Base-by-base conservation (phyloP, 1,284 basidiomycete genomes). In the Mycena sp. region DNA sequence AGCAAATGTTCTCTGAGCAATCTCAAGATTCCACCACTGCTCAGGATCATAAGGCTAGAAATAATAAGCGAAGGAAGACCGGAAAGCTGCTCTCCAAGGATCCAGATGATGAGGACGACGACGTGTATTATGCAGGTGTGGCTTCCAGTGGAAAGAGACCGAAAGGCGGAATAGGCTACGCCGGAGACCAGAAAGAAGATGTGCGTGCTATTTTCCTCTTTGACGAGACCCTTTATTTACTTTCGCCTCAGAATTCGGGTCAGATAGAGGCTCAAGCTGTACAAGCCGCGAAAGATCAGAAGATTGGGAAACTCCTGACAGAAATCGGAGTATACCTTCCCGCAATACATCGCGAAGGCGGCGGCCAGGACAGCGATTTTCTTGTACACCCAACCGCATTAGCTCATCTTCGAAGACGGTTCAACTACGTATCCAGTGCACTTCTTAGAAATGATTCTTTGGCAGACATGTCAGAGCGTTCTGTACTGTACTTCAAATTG, bases 391-490 rank as follows among this genome's bases (percentile, higher is more conserved):
- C 94, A 1, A 95, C 93, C 1, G 87, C 94, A 1, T 80, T 97
- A 23, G 94, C 95, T 4, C 95, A 96, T 76, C 87, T 98, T 49
- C 87, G 95, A 44, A 82, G 95, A 68, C 86, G 94, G 35, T 96
- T 96, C 79, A 94, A 93, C 71, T 90, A 89, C 71, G 87, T 97
- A 59, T 89, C 91, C 70, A 94, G 91, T 68, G 86, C 90, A 41
- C 85, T 97, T 37, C 82, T 98, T 29, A 85, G 92, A 64, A 96
- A 96, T 70, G 95, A 96, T 75, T 96, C 95, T 11, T 80, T 98
- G 38, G 85, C 92, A 43, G 95, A 97, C 73, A 96, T 97, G 94
- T 92, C 91, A 16, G 93, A 95, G 67, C 88, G 95, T 16, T 88
- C 87, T 4, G 81, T 88, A 6, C 79, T 98, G n/a, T 98, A 96